Base-by-base conservation (phyloP, 257 asterid genomes). In the Nemophila menziesii region DNA sequence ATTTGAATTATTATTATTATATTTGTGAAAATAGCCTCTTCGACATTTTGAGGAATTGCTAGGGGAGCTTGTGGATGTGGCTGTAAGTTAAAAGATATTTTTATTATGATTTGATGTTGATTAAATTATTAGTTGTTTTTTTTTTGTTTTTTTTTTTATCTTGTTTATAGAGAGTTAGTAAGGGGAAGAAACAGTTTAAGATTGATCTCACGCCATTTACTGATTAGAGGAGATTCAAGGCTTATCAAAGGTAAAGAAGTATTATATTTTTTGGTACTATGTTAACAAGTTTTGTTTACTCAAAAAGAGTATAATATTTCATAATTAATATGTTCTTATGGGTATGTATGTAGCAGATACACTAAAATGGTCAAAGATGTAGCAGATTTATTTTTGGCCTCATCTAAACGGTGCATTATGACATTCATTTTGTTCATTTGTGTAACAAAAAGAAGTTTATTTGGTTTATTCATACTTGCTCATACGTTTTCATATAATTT, bases 21-120 rank as follows among this genome's bases (percentile, higher is more conserved):
- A 40, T 49, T 39, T 39, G 51, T 12, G 48, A 34, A 16, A 57
- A 57, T 54, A 89, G 98, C 98, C 92, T 23, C 92, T 89, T 48
- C 93, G 96, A 36, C 96, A 89, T 64, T 63, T 84, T 60, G 94
- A 80, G 71, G 95, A 81, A 61, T 79, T 89, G 60, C 61, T 89
- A 33, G 81, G 70, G 65, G 98, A 84, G 65, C 93, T 89, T 51
- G 62, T 76, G 1, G 67, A 87, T 12, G 73, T 89, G 56, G 80
- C 92, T 55, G 96, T 84, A 81, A 78, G 94, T 61, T 29, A 29
- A 2, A 29, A n/a, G 8, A 10, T 29, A 29, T 29, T 13, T 13
- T 29, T 29, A 5, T 29, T 13, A 29, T 29, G 36, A 7, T 2
- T 29, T 29, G 36, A 7, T 29, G 9, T 29, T 13, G 36, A 2